Evolutionary conservation across 2,329 filamentous ascomycete species (phyloP), one percentile per base, ranked within the genome.

Genomic region (Trichoderma simmonsii): DNA sequence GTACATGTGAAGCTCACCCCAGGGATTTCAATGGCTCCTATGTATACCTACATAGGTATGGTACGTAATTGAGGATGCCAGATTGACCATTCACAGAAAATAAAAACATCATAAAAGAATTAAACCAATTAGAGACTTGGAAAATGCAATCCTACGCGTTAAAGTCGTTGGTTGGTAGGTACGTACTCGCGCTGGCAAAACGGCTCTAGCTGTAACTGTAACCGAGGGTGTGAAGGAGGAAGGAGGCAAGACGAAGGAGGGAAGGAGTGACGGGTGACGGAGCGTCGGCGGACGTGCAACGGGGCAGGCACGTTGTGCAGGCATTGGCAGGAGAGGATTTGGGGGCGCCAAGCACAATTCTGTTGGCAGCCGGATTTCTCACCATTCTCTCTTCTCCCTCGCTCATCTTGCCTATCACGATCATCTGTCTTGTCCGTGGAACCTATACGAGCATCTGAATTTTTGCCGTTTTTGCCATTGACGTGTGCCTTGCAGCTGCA

Each of bases 271-370:
- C 15, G 36, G 36, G 34, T 64, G 61, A 43, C 36, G 61, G 26
- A 64, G 61, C 61, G 36, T 30, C 26, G 51, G 64, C 32, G 51
- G 21, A 67, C 15, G 32, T 28, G 64, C 51, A 15, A 59, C 64
- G 51, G 54, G 36, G 66, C 66, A 70, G 66, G 68, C 60, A 70
- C 68, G 68, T 70, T 70, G 68, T 26, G 60, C 68, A 57, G 48
- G 48, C 15, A 70, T 70, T 70, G 68, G 68, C 65, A 61, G 39
- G 39, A 24, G n/a, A 11, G 28, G 56, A 43, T 30, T 30, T 26
- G 30, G n/a, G 26, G 39, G 34, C 36, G 36, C 54, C 26, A 57
- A 60, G 54, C 34, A 24, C 34, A 15, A n/a, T 7, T 43, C 62
- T 32, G 39, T 21, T 24, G 43, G 62, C 39, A 32, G 62, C 36